phyloP scores from a whole-genome alignment of 2,329 filamentous ascomycete species.

The Neurospora crassa region DNA sequence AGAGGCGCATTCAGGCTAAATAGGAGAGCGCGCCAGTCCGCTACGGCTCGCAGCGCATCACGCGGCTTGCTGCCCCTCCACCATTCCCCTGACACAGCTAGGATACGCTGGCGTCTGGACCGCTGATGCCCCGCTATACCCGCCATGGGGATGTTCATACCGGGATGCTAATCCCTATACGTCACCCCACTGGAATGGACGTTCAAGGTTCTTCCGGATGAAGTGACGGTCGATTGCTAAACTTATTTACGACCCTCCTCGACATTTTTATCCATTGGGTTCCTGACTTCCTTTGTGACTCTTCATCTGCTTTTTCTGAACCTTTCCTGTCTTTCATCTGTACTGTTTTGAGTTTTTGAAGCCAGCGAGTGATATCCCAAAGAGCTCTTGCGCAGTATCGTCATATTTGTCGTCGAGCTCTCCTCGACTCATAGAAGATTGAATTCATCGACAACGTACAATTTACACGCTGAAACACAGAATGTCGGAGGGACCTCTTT shows the following conservation, averaged over 20 bases:
- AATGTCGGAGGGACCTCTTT: conserved; percentile 47
- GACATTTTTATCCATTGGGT: not conserved
- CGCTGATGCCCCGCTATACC: not conserved
- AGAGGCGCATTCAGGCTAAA: not conserved
- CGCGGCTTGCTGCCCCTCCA: not conserved
- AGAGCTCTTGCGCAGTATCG: not conserved
- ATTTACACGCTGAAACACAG: not conserved
- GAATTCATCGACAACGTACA: not conserved
- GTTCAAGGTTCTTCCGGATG: not conserved
- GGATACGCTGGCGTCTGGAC: not conserved
- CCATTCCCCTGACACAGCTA: not conserved
- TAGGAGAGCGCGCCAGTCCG: not conserved
- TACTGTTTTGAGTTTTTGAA: not conserved
- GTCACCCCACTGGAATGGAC: not conserved
- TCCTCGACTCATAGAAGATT: not conserved
- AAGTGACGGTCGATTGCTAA: not conserved
- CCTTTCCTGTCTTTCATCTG: not conserved
- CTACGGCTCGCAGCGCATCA: not conserved
- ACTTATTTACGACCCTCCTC: not conserved
- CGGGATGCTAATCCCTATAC: not conserved
- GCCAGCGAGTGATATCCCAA: not conserved
- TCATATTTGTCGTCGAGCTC: not conserved
- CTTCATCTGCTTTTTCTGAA: not conserved
- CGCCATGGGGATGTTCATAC: not conserved
- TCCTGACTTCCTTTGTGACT: not conserved